phyloP scores from a whole-genome alignment of 805 yeast species.

The Debaryomyces prosopidis region DNA sequence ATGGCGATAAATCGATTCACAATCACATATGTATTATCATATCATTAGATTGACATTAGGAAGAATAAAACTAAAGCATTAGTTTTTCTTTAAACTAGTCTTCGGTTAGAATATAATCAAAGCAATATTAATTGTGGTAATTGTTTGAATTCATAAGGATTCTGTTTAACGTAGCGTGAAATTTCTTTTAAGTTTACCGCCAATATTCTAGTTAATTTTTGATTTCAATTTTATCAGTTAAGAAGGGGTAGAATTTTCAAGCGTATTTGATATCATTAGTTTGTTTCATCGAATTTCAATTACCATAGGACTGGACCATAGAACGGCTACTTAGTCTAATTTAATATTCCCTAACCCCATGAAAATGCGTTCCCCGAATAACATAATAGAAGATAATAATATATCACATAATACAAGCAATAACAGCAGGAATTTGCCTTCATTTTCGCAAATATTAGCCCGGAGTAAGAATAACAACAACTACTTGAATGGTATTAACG shows the following conservation, averaged over 20 bases:
- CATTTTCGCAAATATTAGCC: not conserved
- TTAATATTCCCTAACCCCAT: too few relatives aligned
- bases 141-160: not conserved
- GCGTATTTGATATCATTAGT: too few relatives aligned
- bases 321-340: too few relatives aligned
- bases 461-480: slow-evolving; percentile 1
- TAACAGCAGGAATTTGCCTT: not conserved
- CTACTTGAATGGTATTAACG: not conserved
- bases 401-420: not conserved
- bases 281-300: too few relatives aligned
- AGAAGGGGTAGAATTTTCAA: not conserved
- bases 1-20: slow-evolving; percentile 1
- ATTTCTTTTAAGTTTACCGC: not conserved
- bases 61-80: too few relatives aligned
- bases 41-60: too few relatives aligned
- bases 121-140: not conserved
- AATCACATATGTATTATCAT: not conserved
- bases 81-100: not conserved
- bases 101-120: not conserved
- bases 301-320: too few relatives aligned
- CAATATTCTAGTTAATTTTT: not conserved
- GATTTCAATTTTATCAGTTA: not conserved
- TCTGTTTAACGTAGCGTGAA: not conserved
- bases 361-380: slow-evolving; percentile 5
- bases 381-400: slow-evolving; percentile 4